phyloP scores from a whole-genome alignment of 1,284 basidiomycete genomes.

The Xerocomus amazonicus region DNA sequence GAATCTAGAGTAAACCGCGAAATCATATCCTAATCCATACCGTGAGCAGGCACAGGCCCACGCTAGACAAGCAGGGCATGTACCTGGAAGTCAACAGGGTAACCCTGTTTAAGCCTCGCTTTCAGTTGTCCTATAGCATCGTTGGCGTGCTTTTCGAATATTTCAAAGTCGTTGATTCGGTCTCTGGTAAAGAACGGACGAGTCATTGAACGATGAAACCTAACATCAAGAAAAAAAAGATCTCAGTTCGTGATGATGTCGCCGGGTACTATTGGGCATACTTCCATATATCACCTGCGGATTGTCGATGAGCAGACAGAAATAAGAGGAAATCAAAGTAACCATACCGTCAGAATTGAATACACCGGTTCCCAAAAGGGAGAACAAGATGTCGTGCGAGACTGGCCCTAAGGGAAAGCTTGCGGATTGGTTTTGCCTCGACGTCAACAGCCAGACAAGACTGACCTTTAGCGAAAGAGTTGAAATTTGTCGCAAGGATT shows the following conservation, averaged over 20 bases:
- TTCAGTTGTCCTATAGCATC: slow-evolving; percentile 38
- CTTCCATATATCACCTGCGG: slow-evolving; percentile 48
- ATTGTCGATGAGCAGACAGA: neutral
- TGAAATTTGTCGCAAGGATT: slow-evolving; percentile 38
- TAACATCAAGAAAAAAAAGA: slow-evolving; percentile 10
- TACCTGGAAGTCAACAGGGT: slow-evolving; percentile 41
- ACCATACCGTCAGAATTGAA: slow-evolving; percentile 56
- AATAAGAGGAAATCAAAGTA: neutral
- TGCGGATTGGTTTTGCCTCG: neutral
- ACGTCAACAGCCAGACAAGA: too few species aligned
- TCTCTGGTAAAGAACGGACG: slow-evolving; percentile 53
- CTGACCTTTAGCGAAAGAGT: slow-evolving; percentile 42
- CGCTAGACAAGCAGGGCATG: too few species aligned
- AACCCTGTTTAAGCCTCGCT: slow-evolving; percentile 37
- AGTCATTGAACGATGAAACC: slow-evolving; percentile 55
- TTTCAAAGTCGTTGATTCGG: slow-evolving; percentile 48
- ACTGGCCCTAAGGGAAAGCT: slow-evolving; percentile 24
- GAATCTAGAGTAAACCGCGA: slow-evolving; percentile 47
- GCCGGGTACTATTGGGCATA: slow-evolving; percentile 18
- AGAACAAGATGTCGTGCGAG: too few species aligned
- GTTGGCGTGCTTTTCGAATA: slow-evolving; percentile 46
- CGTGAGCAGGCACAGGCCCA: too few species aligned
- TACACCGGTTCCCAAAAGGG: slow-evolving; percentile 51
- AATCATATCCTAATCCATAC: slow-evolving; percentile 37
- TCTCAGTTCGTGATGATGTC: too few species aligned